phyloP scores from a whole-genome alignment of 768 basidiomycete species.

The Leccinellum luteum region DNA sequence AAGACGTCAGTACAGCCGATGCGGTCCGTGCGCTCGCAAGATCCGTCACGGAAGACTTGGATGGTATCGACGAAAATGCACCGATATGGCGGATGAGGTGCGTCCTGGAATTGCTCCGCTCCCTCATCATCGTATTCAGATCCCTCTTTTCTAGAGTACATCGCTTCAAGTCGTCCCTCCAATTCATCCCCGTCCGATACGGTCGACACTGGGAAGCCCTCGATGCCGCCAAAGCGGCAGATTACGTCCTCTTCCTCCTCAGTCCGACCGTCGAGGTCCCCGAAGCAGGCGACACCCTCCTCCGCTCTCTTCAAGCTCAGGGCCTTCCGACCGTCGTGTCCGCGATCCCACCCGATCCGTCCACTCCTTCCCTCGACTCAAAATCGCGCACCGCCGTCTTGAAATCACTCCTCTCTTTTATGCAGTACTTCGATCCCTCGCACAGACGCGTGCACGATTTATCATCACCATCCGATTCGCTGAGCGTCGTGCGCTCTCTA shows the following conservation, averaged over 20 bases:
- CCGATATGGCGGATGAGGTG: constrained; percentile 66
- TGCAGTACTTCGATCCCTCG: constrained; percentile 90
- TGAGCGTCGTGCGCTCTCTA: constrained; percentile 72
- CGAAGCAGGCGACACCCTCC: constrained; percentile 79
- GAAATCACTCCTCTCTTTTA: constrained; percentile 91
- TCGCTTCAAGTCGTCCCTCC: constrained; percentile 87
- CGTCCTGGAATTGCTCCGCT: constrained; percentile 16
- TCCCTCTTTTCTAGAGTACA: constrained; percentile 55
- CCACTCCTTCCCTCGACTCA: constrained; percentile 35
- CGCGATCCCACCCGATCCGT: constrained; percentile 56
- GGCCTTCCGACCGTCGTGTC: constrained; percentile 85
- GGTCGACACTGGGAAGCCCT: constrained; percentile 71
- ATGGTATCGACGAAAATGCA: constrained; percentile 7
- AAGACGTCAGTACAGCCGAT: constrained; percentile 53
- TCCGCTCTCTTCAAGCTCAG: constrained; percentile 86
- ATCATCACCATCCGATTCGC: constrained; percentile 55
- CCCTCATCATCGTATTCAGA: constrained; percentile 1
- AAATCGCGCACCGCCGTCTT: constrained; percentile 68
- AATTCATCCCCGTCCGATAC: constrained; percentile 74
- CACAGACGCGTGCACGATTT: constrained; percentile 78
- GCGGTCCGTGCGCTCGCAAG: constrained; percentile 58
- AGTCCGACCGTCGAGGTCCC: constrained; percentile 83
- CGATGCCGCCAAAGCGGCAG: constrained; percentile 83
- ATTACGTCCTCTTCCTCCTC: constrained; percentile 85
- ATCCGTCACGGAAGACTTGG: constrained; percentile 49